A percentile compares a stretch with the other conserved stretches of the same genome.
phyloP scores from a whole-genome alignment of 1,139 yeast species.

The Candida sanyaensis region DNA sequence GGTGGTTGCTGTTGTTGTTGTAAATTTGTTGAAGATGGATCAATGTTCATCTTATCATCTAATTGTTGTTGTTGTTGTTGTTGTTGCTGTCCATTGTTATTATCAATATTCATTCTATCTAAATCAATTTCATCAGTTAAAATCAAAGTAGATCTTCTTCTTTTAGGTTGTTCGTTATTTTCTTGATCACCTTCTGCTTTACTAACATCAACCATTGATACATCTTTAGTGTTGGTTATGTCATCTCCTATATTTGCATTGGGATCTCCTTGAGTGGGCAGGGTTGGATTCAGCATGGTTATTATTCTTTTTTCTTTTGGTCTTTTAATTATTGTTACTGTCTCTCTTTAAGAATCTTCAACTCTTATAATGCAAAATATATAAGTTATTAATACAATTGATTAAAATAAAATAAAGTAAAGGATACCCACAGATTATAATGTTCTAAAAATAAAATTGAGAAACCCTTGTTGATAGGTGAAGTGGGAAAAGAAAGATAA shows the following conservation, averaged over 20 bases:
- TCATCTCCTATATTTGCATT: not conserved
- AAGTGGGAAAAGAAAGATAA: not conserved
- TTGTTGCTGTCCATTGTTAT: constrained; percentile 7
- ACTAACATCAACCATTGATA: constrained; percentile 48
- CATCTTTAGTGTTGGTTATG: constrained; percentile 20
- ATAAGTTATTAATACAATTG: not conserved
- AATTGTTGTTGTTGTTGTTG: not conserved
- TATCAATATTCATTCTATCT: constrained; percentile 41
- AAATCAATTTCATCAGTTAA: constrained; percentile 40
- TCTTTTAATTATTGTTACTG: too few species aligned
- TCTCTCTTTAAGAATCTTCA: too few species aligned
- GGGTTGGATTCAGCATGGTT: constrained; percentile 4
- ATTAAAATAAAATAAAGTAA: too few species aligned
- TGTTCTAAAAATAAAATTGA: not conserved
- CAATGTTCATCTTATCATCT: constrained; percentile 24
- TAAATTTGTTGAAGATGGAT: constrained; percentile 13
- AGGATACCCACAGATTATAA: not conserved
- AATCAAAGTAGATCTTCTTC: constrained; percentile 44
- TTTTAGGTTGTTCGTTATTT: constrained; percentile 22
- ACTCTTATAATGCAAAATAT: too few species aligned
- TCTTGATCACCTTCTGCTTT: constrained; percentile 14
- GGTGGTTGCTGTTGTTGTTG: constrained; percentile 12
- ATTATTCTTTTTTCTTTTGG: too few species aligned
- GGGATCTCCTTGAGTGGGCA: not conserved
- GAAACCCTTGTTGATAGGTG: too few species aligned